A percentile compares a stretch with the other conserved stretches of the same genome.
These are phyloP conservation scores for Sugiyamaella sp. DNA, from an alignment of 1,139 yeast species.

Conservation along the genomic window DNA sequence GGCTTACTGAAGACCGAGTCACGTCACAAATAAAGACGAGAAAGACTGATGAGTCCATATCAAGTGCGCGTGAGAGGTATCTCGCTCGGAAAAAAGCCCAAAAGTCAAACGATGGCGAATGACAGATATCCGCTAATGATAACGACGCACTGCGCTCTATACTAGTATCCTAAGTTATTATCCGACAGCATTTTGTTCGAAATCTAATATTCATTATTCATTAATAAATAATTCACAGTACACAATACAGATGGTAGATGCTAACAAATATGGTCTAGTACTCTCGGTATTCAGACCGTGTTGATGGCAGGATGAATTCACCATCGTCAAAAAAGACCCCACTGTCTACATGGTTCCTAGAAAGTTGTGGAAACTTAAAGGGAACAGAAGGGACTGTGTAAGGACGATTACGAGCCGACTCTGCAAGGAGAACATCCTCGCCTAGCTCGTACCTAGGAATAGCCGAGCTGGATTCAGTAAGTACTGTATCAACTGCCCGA, in stretches of 20 bases:
- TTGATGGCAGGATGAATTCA: not conserved
- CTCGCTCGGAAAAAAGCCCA: conserved; percentile 33
- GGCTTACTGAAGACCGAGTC: conserved; percentile 50
- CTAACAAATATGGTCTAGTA: not conserved
- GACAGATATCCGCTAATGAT: too few species aligned
- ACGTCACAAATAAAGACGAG: conserved; percentile 34
- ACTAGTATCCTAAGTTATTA: too few species aligned
- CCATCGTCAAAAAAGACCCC: not conserved
- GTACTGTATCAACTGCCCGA: too few species aligned
- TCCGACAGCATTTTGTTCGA: too few species aligned
- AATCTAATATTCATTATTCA: conserved; percentile 5
- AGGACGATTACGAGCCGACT: too few species aligned
- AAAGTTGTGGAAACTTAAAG: not conserved
- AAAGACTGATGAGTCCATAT: conserved; percentile 30
- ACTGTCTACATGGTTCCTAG: not conserved
- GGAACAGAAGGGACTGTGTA: not conserved
- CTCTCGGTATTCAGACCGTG: conserved; percentile 12
- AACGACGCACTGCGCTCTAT: too few species aligned
- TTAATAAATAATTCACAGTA: not conserved
- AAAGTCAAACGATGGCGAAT: too few species aligned
- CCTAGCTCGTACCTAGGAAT: too few species aligned
- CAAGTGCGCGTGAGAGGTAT: conserved; percentile 39
- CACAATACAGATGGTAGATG: too few species aligned
- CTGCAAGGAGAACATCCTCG: too few species aligned
- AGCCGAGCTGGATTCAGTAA: too few species aligned